Evolutionary conservation across 176 grass and related monocot species (phyloP).

Genomic region (Coix lacrymajobi): DNA sequence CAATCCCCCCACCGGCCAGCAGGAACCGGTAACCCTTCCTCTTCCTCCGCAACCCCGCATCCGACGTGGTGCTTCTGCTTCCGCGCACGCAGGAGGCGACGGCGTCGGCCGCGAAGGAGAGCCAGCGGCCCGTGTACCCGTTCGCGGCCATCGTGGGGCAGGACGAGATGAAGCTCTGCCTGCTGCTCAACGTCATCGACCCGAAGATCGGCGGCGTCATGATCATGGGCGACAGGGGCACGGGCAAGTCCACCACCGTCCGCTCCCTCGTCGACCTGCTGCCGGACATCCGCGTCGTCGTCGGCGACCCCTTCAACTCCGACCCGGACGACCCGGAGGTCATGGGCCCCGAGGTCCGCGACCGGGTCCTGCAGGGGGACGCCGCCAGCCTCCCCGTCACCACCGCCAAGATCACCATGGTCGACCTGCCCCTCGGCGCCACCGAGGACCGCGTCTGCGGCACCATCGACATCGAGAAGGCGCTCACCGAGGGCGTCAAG

Average conservation of each 20-base stretch:
- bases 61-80: background rate
- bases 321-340: slow-evolving; percentile 90
- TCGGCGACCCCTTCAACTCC: slow-evolving; percentile 96
- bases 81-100: background rate
- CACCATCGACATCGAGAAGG: slow-evolving; percentile 99
- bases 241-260: slow-evolving; percentile 91
- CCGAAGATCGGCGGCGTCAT: slow-evolving; percentile 99
- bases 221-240: slow-evolving; percentile 99
- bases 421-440: slow-evolving; percentile 92
- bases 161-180: slow-evolving; percentile 99
- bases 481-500: slow-evolving; percentile 94
- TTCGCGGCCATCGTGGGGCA: slow-evolving; percentile 96
- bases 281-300: slow-evolving; percentile 73
- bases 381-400: slow-evolving; percentile 20
- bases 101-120: slow-evolving; percentile 49
- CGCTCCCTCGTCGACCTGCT: slow-evolving; percentile 96
- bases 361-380: slow-evolving; percentile 48
- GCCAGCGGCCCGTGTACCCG: slow-evolving; percentile 83
- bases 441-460: slow-evolving; percentile 97
- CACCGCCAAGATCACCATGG: slow-evolving; percentile 87
- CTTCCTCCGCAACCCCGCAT: background rate
- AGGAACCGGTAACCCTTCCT: background rate
- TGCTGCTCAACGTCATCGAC: slow-evolving; percentile 97
- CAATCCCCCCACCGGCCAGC: background rate
- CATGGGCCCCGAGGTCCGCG: slow-evolving; percentile 75